These are phyloP conservation scores for Fusarium pseudograminearum DNA, from an alignment of 2,329 filamentous ascomycete species.

Conservation along the genomic window DNA sequence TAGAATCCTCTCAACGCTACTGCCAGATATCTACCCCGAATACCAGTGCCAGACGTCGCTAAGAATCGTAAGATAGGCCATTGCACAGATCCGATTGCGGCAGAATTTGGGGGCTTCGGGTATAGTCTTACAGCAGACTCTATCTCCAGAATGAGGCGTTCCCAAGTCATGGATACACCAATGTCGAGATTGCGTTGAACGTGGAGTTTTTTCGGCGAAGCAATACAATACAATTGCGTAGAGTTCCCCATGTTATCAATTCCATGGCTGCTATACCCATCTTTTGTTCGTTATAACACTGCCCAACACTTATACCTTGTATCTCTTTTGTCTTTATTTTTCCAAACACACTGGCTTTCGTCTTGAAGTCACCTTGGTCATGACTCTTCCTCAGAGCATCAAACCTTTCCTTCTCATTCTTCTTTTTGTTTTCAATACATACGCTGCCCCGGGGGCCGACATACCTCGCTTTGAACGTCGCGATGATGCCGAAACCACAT, in stretches of 20 bases:
- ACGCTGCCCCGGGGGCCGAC: neutral
- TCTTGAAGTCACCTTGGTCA: neutral
- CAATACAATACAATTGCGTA: neutral
- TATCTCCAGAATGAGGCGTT: neutral
- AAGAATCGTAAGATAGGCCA: neutral
- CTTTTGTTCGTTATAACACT: neutral
- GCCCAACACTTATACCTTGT: accelerated
- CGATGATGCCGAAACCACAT: neutral
- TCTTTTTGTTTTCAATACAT: neutral
- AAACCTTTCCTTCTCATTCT: accelerated
- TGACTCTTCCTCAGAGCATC: neutral
- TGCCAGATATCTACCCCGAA: too few species aligned
- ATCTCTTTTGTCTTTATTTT: neutral
- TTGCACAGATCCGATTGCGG: neutral
- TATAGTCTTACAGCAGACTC: neutral
- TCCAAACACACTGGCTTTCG: neutral
- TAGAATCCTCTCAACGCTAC: too few species aligned
- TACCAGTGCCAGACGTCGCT: too few species aligned
- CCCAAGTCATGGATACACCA: too few species aligned
- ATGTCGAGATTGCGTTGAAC: too few species aligned
- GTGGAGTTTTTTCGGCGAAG: too few species aligned
- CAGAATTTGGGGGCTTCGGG: neutral
- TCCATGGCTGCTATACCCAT: neutral
- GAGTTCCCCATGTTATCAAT: neutral
- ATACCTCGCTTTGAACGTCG: neutral